Base-by-base conservation (phyloP, 108 stramenopile genomes). In the Heterococcus sp. region DNA sequence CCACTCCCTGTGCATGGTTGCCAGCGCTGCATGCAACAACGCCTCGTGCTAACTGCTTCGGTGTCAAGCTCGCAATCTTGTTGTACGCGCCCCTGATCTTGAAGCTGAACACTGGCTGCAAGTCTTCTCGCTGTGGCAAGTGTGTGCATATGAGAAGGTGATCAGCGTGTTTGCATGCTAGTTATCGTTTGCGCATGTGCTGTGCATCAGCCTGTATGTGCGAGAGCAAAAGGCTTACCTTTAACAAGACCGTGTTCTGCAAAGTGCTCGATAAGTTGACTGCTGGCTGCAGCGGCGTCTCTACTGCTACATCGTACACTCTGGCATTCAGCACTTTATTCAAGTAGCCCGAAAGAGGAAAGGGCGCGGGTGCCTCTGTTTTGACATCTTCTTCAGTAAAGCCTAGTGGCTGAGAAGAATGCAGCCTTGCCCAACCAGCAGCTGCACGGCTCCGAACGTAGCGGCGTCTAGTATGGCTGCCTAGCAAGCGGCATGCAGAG, bases 21-120 rank as follows among this genome's bases (percentile, higher is more conserved):
- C 97, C 97, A 27, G 97, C 83, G 4, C 72, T 94, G 85, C 97
- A 98, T 0, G 96, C 94, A 29, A 98, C 96, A 33, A 98, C 93
- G 29, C 97, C 97, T 33, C 76, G 65, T 3, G 76, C 77, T 37
- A 94, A 83, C 63, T 92, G 81, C 1, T 83, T 37, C 30, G 46
- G 37, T 5, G 93, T 75, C 36, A 95, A 82, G 78, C 89, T 89
- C 0, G 92, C 92, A 91, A 98, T 95, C 84, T 95, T 94, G 89
- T 98, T 98, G 91, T 95, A 96, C 8, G 97, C 97, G 32, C 97
- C 97, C 32, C 95, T 90, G 67, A 98, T 89, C 90, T 98, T 98
- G 91, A 98, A 98, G 66, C 94, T 95, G 89, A 96, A 95, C 32
- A 96, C 95, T 4, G 94, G 94, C 83, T 96, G 95, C 29, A 89